Conservation (phyloP, 768 basidiomycete species). For the Glaciozyma martinii region DNA sequence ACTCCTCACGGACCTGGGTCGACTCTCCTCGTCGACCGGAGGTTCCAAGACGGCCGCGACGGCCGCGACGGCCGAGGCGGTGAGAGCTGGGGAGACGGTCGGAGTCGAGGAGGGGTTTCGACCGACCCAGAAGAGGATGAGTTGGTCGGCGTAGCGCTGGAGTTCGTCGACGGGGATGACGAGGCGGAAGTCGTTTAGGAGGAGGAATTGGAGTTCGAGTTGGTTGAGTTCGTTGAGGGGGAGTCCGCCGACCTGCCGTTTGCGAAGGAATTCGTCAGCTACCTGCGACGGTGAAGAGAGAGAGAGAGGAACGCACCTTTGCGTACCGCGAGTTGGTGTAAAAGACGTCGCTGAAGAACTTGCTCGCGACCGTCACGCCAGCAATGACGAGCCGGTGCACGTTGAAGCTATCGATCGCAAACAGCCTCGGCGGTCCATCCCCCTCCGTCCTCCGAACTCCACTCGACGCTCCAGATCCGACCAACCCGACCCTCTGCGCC, state of each 20-base stretch:
- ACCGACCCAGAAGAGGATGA: slow-evolving; percentile 47
- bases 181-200: slow-evolving; percentile 88
- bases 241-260: slow-evolving; percentile 76
- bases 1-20: slow-evolving; percentile 1
- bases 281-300: not conserved
- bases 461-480: slow-evolving; percentile 12
- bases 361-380: slow-evolving; percentile 97
- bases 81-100: not conserved
- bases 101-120: slow-evolving; percentile 5
- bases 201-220: slow-evolving; percentile 91
- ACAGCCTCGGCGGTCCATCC: slow-evolving; percentile 45
- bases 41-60: not conserved
- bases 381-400: slow-evolving; percentile 95
- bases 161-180: slow-evolving; percentile 82
- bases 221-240: slow-evolving; percentile 88
- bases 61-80: not conserved
- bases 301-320: slow-evolving; percentile 56
- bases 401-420: slow-evolving; percentile 95
- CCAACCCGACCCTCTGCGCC: slow-evolving; percentile 21
- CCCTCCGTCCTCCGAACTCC: slow-evolving; percentile 35
- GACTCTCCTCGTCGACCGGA: not conserved
- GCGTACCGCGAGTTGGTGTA: slow-evolving; percentile 98
- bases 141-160: slow-evolving; percentile 87
- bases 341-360: slow-evolving; percentile 97
- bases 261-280: not conserved